phyloP scores from a whole-genome alignment of 768 basidiomycete species.

The Termitomyces eurrhizus region DNA sequence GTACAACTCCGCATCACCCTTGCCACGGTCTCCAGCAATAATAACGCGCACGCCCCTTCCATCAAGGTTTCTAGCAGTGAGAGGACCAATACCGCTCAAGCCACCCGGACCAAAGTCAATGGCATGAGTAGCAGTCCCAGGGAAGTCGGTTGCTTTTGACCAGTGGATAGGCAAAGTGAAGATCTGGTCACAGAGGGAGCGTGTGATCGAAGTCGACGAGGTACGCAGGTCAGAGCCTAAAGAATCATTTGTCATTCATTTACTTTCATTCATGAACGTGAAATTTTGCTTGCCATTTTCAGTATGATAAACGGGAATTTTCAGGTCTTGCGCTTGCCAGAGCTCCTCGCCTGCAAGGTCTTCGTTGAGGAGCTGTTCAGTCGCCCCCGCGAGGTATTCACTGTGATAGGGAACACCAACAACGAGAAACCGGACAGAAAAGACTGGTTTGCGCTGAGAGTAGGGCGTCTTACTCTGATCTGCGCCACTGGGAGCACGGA shows the following conservation, averaged over 20 bases:
- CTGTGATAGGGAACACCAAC: constrained; percentile 97
- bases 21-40: constrained; percentile 86
- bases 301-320: constrained; percentile 87
- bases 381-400: constrained; percentile 68
- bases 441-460: constrained; percentile 93
- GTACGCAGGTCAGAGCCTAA: constrained; percentile 82
- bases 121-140: constrained; percentile 87
- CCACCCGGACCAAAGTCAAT: constrained; percentile 98
- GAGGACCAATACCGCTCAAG: constrained; percentile 85
- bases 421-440: constrained; percentile 90
- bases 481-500: constrained; percentile 78
- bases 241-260: neutral
- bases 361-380: constrained; percentile 71
- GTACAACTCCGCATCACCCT: constrained; percentile 86
- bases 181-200: constrained; percentile 89
- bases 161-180: constrained; percentile 92
- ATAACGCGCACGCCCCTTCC: constrained; percentile 91
- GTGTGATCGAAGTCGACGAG: constrained; percentile 68
- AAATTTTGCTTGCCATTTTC: constrained; percentile 69
- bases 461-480: constrained; percentile 95
- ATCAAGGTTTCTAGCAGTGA: constrained; percentile 87
- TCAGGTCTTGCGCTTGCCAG: constrained; percentile 65
- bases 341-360: constrained; percentile 73
- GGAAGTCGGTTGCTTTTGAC: constrained; percentile 87
- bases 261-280: neutral